Evolutionary conservation across 768 basidiomycete species (phyloP), one percentile per base, ranked within the genome.

Genomic region (Amanita phalloides): DNA sequence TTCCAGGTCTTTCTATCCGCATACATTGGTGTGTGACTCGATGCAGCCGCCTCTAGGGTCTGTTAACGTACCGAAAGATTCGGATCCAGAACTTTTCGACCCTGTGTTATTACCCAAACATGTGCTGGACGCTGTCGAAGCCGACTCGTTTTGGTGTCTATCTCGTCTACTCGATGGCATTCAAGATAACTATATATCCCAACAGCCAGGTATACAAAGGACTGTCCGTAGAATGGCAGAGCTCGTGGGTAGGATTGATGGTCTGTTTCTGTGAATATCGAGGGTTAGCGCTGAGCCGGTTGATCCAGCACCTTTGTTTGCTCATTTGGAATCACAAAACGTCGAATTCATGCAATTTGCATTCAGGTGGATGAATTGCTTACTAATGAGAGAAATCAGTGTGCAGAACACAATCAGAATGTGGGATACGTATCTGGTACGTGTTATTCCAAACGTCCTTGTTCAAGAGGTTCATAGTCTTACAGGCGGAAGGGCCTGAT

Each of bases 321-420:
- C 79, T 6, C 96, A 99, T 68, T 76, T 99, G 48, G 84, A 86
- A 55, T 70, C 82, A 9, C 86, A 99, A 67, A 90, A 88, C 60
- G 93, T 99, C 58, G 94, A 98, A 71, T 99, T 96, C 63, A 96
- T 99, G 85, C 96, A 99, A 64, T 99, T 99, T 60, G 95, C 96
- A 36, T 99, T 99, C 69, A 79, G 96, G 48, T 99, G 96, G 96
- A 97, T 99, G 93, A 98, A 99, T 62, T 97, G 96, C 64, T 69
- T 99, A 47, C 75, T 98, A 54, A 97, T 99, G 95, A 78, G 96
- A 53, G 96, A 98, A 71, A 89, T 99, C 57, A 95, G 87, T 58
- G 92, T 99, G 45, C 81, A 85, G 60, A 95, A 97, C 65, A 98
- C 95, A 14, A 90, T 97, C 46, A 79, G 96, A 51, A 98, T 98